Base-by-base conservation (phyloP, 1,284 basidiomycete genomes). In the Austropuccinia psidii region DNA sequence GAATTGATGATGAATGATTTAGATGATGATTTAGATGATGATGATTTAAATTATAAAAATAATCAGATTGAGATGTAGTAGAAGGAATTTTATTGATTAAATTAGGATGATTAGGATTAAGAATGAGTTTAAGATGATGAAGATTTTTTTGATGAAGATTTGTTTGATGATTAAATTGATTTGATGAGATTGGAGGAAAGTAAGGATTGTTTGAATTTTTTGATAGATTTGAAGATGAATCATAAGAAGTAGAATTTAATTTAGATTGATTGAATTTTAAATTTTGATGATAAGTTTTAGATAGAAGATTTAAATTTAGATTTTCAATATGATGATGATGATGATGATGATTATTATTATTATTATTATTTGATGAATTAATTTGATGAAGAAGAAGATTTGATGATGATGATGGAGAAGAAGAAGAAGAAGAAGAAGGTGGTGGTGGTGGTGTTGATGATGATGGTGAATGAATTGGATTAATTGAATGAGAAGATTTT, bases 161-260 rank as follows among this genome's bases (percentile, higher is more conserved):
- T 35, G 31, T 68, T 4, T 9, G n/a, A 33, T 31, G 55, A 5
- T 21, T 45, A n/a, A 11, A 21, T 13, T 45, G 43, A 17, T 31
- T 24, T n/a, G 68, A 29, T 35, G 19, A 19, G 68, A 60, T 58
- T 21, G 68, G 52, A n/a, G 68, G 68, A 27, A 70, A 70, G 57
- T 70, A 70, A 49, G 68, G 68, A 41, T 70, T 70, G 31, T 37
- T 60, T 19, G 65, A 24, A 19, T 9, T 55, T n/a, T n/a, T n/a
- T n/a, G n/a, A n/a, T n/a, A n/a, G n/a, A n/a, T n/a, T n/a, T n/a
- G n/a, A n/a, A n/a, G n/a, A n/a, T n/a, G n/a, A n/a, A n/a, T n/a
- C n/a, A n/a, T n/a, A n/a, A n/a, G 50, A 24, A 27, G 27, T 50
- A 6, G 41, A n/a, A 50, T 11, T n/a, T 21, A 17, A 29, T 35